These are phyloP conservation scores for Rhodomyrtus psidioides DNA, from an alignment of 441 rosid species.

Conservation along the genomic window DNA sequence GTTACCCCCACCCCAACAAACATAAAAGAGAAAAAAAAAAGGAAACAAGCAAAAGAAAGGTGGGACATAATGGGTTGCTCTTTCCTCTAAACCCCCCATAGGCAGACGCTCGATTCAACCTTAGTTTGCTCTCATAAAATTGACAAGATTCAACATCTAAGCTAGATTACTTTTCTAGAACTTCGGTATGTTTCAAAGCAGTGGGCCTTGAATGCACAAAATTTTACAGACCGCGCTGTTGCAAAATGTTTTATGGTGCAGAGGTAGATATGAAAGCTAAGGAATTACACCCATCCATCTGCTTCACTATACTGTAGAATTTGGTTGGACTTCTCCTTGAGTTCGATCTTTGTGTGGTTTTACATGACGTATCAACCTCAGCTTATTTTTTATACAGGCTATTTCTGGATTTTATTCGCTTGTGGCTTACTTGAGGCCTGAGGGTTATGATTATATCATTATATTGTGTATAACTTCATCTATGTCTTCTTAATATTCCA, in stretches of 20 bases:
- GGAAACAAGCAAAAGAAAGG: neutral
- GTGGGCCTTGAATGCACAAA: neutral
- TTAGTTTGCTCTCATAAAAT: neutral
- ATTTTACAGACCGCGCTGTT: neutral
- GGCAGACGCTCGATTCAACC: neutral
- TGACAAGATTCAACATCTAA: neutral
- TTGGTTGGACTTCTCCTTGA: too few relatives aligned
- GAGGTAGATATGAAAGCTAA: neutral
- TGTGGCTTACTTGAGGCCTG: neutral
- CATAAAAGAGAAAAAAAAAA: neutral
- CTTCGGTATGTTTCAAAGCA: neutral
- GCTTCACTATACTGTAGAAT: too few relatives aligned
- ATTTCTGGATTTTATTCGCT: neutral
- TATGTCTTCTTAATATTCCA: too few relatives aligned
- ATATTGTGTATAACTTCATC: too few relatives aligned
- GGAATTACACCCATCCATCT: neutral
- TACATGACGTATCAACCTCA: neutral
- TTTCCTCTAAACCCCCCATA: neutral
- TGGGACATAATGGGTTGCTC: neutral
- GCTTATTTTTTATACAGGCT: neutral
- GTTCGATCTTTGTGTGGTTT: neutral
- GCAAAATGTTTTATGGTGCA: neutral
- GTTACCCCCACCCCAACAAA: neutral
- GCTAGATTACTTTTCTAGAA: neutral
- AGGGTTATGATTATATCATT: too few relatives aligned